Evolutionary conservation across 192 early-diverging fungal genomes (phyloP).

Genomic region (Spizellomyces punctatus): DNA sequence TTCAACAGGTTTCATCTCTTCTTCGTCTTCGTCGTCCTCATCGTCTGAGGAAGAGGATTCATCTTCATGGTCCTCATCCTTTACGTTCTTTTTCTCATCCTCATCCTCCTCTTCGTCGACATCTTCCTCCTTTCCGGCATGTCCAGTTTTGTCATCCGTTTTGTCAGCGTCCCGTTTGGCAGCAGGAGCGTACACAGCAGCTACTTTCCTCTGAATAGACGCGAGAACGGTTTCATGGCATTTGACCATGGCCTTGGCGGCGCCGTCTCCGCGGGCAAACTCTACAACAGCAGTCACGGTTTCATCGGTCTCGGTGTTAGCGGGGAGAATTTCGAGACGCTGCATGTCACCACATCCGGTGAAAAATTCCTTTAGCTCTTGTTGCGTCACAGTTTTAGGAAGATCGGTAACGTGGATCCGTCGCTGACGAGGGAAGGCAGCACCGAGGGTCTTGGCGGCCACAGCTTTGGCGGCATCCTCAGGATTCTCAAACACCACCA

Average conservation of each 20-base stretch:
- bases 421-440: slow-evolving; percentile 47
- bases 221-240: neutral
- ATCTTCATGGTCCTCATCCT: neutral
- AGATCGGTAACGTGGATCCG: slow-evolving; percentile 25
- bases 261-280: slow-evolving; percentile 41
- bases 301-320: neutral
- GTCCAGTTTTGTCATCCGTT: neutral
- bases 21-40: slow-evolving; percentile 7
- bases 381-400: slow-evolving; percentile 8
- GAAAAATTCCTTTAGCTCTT: slow-evolving; percentile 28
- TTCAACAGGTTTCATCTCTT: neutral
- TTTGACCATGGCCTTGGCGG: slow-evolving; percentile 27
- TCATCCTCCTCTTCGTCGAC: slow-evolving; percentile 7
- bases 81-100: slow-evolving; percentile 1
- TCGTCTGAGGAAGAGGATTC: neutral
- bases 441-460: slow-evolving; percentile 32
- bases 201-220: neutral
- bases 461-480: slow-evolving; percentile 45
- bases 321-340: slow-evolving; percentile 17
- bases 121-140: neutral
- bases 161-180: slow-evolving; percentile 3
- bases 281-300: slow-evolving; percentile 28
- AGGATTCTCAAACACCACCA: slow-evolving; percentile 36
- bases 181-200: slow-evolving; percentile 10
- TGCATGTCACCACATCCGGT: slow-evolving; percentile 37